These are phyloP conservation scores for Rubus idaeus DNA, from an alignment of 306 rosid species.

Conservation along the genomic window DNA sequence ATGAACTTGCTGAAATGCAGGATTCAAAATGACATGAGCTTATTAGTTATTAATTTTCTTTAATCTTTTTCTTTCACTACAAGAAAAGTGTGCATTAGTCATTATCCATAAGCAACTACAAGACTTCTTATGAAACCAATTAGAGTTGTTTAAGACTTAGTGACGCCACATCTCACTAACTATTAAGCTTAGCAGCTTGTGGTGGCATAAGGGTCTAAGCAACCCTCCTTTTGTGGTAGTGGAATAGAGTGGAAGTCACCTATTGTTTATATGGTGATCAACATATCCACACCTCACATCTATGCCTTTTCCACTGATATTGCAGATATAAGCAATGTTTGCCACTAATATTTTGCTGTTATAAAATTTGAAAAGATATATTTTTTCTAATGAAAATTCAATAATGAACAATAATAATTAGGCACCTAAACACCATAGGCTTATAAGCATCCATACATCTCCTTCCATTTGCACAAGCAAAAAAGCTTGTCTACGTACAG, in stretches of 20 bases:
- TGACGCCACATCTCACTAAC: not conserved
- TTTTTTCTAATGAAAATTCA: too few species aligned
- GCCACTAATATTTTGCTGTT: too few species aligned
- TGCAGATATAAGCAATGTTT: too few species aligned
- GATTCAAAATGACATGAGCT: not conserved
- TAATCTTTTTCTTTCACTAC: not conserved
- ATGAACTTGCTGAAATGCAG: not conserved
- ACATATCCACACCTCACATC: not conserved
- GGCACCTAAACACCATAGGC: too few species aligned
- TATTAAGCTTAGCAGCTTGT: not conserved
- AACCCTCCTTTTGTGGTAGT: not conserved
- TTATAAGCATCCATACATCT: not conserved
- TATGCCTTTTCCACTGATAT: too few species aligned
- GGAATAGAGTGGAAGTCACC: conserved; percentile 2
- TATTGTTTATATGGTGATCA: not conserved
- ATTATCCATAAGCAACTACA: conserved; percentile 1
- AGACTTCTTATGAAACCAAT: not conserved
- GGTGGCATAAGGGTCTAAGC: not conserved
- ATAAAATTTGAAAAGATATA: too few species aligned
- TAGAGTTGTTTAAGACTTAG: not conserved
- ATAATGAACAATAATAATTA: too few species aligned
- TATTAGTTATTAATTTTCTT: not conserved
- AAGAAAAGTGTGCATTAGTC: not conserved
- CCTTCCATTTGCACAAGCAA: not conserved
- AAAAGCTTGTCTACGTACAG: not conserved